Conservation (phyloP, 257 asterid species). For the Ocimum tenuiflorum region DNA sequence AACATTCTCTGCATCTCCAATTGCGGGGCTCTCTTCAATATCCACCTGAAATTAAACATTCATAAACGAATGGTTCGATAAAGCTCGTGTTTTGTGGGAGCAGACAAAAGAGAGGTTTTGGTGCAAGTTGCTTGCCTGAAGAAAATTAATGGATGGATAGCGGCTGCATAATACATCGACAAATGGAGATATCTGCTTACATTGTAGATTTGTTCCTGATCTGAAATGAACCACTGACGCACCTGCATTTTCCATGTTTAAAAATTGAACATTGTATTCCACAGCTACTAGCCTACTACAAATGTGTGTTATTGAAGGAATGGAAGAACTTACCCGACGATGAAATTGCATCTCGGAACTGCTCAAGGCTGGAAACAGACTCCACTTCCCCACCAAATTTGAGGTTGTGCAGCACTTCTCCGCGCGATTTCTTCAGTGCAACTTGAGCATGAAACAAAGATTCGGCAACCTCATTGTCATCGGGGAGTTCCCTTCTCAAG, state of each 20-base stretch:
- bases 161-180: constrained; percentile 54
- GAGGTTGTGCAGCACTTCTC: constrained; percentile 66
- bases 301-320: no score
- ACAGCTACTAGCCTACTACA: no score
- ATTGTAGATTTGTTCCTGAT: constrained; percentile 35
- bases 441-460: constrained; percentile 60
- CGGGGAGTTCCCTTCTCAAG: constrained; percentile 59
- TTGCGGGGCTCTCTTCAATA: constrained; percentile 50
- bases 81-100: not conserved
- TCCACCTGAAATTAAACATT: constrained; percentile 49
- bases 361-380: constrained; percentile 53
- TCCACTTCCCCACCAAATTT: constrained; percentile 83
- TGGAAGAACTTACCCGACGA: constrained; percentile 50
- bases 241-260: constrained; percentile 41
- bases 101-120: not conserved
- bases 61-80: no score
- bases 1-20: constrained; percentile 62
- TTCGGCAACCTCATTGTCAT: constrained; percentile 65
- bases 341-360: constrained; percentile 68
- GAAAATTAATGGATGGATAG: constrained; percentile 64
- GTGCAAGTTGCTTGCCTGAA: constrained; percentile 75
- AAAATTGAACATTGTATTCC: no score
- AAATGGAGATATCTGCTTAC: constrained; percentile 60
- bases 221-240: constrained; percentile 67
- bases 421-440: constrained; percentile 60